Conservation (phyloP, 2,329 filamentous ascomycete species). For the Colletotrichum navitas region DNA sequence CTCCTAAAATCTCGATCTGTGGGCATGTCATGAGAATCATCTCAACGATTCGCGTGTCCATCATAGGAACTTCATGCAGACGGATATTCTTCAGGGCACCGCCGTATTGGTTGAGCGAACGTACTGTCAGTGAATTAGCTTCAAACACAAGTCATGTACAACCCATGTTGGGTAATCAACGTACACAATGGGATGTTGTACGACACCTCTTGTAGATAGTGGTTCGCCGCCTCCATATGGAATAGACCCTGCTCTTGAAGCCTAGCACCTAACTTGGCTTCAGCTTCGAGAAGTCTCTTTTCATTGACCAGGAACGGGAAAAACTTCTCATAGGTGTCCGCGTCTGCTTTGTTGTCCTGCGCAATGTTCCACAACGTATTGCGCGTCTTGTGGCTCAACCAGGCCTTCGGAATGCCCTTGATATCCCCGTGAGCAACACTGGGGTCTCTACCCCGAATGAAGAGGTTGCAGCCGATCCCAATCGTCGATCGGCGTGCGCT, state of each 20-base stretch:
- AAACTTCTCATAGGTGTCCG: not conserved
- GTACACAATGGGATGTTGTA: conserved; percentile 25
- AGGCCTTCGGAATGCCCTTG: conserved; percentile 11
- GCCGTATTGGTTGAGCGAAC: conserved; percentile 35
- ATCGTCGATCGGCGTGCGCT: not conserved
- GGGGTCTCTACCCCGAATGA: conserved; percentile 15
- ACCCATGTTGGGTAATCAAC: not conserved
- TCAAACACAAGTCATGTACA: not conserved
- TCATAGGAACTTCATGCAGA: conserved; percentile 45
- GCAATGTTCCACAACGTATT: not conserved
- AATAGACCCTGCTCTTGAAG: not conserved
- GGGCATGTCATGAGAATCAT: conserved; percentile 43
- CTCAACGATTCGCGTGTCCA: conserved; percentile 44
- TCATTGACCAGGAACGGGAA: not conserved
- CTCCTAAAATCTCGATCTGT: conserved; percentile 43
- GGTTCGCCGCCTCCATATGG: not conserved
- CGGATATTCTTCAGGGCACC: conserved; percentile 43
- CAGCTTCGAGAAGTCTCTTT: conserved; percentile 1
- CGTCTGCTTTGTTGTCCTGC: not conserved
- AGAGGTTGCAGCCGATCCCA: conserved; percentile 13
- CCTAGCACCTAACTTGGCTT: not conserved
- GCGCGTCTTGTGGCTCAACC: conserved; percentile 10
- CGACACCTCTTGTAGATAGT: conserved; percentile 17
- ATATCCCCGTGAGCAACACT: not conserved
- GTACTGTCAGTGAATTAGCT: conserved; percentile 25